Percentiles rank a stretch among this genome's conserved stretches.
These are phyloP conservation scores for Malus orientalis DNA, from an alignment of 306 rosid species.

Conservation along the genomic window DNA sequence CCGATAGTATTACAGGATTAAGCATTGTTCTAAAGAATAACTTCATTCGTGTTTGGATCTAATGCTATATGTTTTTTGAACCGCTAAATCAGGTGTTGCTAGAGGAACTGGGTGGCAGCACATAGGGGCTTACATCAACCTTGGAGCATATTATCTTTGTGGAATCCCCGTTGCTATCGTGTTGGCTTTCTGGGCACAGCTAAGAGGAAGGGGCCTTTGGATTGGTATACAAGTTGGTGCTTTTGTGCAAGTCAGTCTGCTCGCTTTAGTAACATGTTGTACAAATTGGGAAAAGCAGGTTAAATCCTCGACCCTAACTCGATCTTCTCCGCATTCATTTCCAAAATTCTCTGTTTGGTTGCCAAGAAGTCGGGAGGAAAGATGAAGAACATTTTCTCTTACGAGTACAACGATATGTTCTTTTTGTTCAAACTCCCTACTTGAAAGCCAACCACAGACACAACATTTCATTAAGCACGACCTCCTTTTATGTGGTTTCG, in stretches of 20 bases:
- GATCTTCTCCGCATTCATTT: neutral
- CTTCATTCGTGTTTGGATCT: neutral
- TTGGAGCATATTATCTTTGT: conserved; percentile 66
- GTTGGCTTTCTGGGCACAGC: conserved; percentile 39
- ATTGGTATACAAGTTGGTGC: conserved; percentile 58
- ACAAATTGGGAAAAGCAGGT: conserved; percentile 57
- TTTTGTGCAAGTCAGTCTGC: conserved; percentile 35
- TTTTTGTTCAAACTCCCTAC: too few relatives aligned
- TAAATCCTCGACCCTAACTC: neutral
- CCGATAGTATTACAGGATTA: fast-evolving
- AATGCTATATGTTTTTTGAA: neutral
- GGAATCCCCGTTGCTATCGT: conserved; percentile 55
- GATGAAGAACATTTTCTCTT: neutral
- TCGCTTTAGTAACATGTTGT: conserved; percentile 38
- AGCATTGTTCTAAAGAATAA: too few relatives aligned
- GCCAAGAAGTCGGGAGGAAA: neutral
- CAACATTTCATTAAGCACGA: neutral
- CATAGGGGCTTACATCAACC: conserved; percentile 53
- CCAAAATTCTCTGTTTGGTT: neutral
- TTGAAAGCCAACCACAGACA: too few relatives aligned
- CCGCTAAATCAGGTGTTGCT: conserved; percentile 40
- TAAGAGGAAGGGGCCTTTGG: conserved; percentile 63
- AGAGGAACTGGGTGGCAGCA: conserved; percentile 82
- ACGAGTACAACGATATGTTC: neutral
- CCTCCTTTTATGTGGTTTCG: neutral